Evolutionary conservation across 768 basidiomycete species (phyloP).

Genomic region (Trametes sanguinea): DNA sequence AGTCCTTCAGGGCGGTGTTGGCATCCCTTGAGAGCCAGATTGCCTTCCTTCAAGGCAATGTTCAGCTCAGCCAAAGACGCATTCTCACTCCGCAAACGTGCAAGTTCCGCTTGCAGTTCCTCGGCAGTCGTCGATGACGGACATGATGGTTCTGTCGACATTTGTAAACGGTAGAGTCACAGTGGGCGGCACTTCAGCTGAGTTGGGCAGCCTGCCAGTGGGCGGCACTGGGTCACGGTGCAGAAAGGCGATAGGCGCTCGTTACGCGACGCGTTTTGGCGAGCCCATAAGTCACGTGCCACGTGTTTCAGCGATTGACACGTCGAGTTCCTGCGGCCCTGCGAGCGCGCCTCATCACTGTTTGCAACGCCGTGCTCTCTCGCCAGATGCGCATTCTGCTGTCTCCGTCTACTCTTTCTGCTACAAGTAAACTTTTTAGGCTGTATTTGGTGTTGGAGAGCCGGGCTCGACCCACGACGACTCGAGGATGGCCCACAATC

Average conservation of each 20-base stretch:
- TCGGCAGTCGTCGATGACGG: not conserved
- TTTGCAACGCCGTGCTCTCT: not conserved
- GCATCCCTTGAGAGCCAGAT: not conserved
- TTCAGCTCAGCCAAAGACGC: not conserved
- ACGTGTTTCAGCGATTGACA: not conserved
- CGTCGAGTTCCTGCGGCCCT: not conserved
- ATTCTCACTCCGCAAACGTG: not conserved
- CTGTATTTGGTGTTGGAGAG: no score
- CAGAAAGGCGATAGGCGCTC: no score
- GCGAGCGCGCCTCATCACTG: not conserved
- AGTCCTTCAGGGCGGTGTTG: not conserved
- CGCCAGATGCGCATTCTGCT: not conserved
- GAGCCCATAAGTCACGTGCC: not conserved
- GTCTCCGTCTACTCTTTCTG: not conserved
- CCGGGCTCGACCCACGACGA: no score
- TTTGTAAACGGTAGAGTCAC: no score
- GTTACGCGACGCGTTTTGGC: not conserved
- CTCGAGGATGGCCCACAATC: constrained; percentile 9
- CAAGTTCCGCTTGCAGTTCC: not conserved
- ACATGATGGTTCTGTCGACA: no score
- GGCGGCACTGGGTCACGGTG: no score
- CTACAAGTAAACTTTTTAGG: not conserved
- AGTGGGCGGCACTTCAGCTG: no score
- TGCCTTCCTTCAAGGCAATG: not conserved
- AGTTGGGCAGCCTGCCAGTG: no score